Evolutionary conservation across 371 early-diverging fungal genomes (phyloP).

Genomic region (Rhizopus arrhizus): DNA sequence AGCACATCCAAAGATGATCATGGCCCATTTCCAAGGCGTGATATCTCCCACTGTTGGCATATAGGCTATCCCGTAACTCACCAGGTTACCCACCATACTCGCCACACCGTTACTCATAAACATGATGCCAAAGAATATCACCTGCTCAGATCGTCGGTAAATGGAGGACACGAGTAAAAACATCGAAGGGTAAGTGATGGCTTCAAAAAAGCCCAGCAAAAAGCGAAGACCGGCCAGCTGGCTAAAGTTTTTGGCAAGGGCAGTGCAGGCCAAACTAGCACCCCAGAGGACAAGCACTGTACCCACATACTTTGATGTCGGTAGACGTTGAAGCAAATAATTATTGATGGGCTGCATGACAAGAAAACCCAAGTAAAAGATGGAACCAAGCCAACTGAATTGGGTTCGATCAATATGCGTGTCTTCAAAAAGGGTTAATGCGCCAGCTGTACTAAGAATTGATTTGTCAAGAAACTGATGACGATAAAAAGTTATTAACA

Average conservation of each 20-base stretch:
- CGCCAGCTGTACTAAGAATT: constrained; percentile 29
- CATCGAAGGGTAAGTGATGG: constrained; percentile 36
- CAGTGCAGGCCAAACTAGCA: constrained; percentile 20
- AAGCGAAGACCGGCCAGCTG: constrained; percentile 38
- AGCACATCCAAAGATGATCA: constrained; percentile 22
- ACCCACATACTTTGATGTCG: constrained; percentile 22
- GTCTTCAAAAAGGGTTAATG: constrained; percentile 31
- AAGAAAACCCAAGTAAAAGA: constrained; percentile 31
- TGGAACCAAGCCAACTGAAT: constrained; percentile 37
- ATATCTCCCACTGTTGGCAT: constrained; percentile 24
- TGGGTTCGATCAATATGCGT: constrained; percentile 26
- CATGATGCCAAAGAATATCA: constrained; percentile 33
- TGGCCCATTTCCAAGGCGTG: constrained; percentile 32
- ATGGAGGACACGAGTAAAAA: constrained; percentile 37
- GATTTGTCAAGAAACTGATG: constrained; percentile 42
- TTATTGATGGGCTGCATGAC: constrained; percentile 33
- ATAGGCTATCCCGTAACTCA: constrained; percentile 36
- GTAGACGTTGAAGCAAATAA: constrained; percentile 25
- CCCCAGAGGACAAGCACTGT: constrained; percentile 28
- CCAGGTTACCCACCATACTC: constrained; percentile 26
- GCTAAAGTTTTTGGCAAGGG: constrained; percentile 27
- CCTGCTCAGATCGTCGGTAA: constrained; percentile 43
- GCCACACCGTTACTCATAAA: constrained; percentile 34
- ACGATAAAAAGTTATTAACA: background rate
- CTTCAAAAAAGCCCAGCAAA: constrained; percentile 43